Evolutionary conservation across 73 alveolate species (phyloP), one percentile per base, ranked within the genome.

Genomic region (Breviolum minutum): DNA sequence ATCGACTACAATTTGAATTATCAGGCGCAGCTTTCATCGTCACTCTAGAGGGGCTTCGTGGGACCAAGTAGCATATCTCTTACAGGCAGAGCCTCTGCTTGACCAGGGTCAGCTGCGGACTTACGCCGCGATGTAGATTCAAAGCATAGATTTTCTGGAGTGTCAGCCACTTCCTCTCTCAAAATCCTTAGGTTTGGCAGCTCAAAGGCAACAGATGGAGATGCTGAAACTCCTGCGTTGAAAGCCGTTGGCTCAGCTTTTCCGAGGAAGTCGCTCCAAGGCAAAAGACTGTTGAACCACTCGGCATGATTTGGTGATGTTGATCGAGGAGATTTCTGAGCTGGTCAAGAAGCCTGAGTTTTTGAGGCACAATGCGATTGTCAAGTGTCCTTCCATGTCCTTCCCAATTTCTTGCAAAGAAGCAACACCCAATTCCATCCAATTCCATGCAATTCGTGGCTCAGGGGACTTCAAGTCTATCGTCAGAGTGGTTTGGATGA

Each of bases 1-100:
- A 89, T 89, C 22, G 96, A 89, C 74, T 89, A 89, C 96, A 89
- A 89, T 27, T 74, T 89, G 85, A 89, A 89, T 73, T 89, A 89
- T n/a, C 96, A 89, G 96, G 96, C 74, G 9, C 54, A 27, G 48
- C 68, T 32, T 0, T 81, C 16, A 0, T 22, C 77, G 77, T 14
- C 17, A 14, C 77, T 22, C 77, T 40, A 40, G 54, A 40, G 54
- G 54, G 54, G 54, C 3, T 40, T 40, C 54, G 54, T 40, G 54
- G 54, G 54, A 40, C 54, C 54, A 40, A 40, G 54, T 40, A 40
- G 54, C 54, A 40, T 40, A 40, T 40, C 54, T 68, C 24, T 14
- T 22, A 6, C 77, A 89, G 96, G 96, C 96, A 8, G 96, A 89
- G 76, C 96, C 96, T 22, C 27, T 89, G 74, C 96, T 89, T 20